These are phyloP conservation scores for Senna siamea DNA, from an alignment of 306 rosid species.

Conservation along the genomic window DNA sequence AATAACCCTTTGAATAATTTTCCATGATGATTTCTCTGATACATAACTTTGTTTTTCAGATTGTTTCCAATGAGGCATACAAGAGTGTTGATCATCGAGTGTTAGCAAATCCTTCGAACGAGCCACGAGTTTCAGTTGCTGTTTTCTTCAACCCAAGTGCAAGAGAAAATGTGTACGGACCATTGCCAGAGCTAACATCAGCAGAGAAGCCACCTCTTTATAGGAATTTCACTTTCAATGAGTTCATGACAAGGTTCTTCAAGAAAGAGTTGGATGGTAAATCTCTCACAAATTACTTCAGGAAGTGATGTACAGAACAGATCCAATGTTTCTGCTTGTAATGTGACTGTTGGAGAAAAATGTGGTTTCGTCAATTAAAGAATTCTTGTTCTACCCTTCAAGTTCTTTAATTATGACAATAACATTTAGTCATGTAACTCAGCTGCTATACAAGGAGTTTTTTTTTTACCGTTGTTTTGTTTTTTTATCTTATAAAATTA, in stretches of 20 bases:
- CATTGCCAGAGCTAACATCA: constrained; percentile 71
- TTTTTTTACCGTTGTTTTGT: no score
- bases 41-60: constrained; percentile 37
- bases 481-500: no score
- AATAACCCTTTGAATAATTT: no score
- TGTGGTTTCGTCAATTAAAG: no score
- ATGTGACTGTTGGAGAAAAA: no score
- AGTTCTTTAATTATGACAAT: no score
- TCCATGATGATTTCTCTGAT: background rate
- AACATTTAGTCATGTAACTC: no score
- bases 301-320: constrained; percentile 31
- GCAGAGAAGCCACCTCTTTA: constrained; percentile 57
- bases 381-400: no score
- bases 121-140: constrained; percentile 61
- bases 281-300: constrained; percentile 60
- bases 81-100: constrained; percentile 82
- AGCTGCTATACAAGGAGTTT: no score
- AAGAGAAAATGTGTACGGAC: constrained; percentile 63
- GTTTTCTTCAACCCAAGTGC: constrained; percentile 62
- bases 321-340: no score
- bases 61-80: constrained; percentile 64
- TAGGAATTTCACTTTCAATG: constrained; percentile 47
- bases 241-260: constrained; percentile 65
- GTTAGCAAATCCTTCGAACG: constrained; percentile 53
- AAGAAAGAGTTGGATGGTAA: constrained; percentile 67